Conservation (phyloP, 2,329 filamentous ascomycete genomes). For the Acrodontium crateriforme region DNA sequence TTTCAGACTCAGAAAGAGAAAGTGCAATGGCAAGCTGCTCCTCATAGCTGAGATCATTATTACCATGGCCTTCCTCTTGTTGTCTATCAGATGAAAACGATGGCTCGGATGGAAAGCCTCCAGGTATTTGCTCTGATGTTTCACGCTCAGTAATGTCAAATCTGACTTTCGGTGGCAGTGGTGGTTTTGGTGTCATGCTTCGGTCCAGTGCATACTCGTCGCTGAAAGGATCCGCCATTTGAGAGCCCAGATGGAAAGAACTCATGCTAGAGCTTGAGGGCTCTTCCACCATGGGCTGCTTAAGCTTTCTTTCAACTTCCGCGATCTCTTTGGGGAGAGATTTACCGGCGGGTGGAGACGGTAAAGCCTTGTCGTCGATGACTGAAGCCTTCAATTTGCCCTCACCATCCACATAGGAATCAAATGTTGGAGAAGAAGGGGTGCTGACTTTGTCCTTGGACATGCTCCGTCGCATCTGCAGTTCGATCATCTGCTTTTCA, state of each 20-base stretch:
- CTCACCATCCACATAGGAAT: slow-evolving; percentile 19
- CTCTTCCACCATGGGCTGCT: slow-evolving; percentile 9
- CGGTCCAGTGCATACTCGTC: slow-evolving; percentile 26
- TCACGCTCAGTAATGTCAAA: slow-evolving; percentile 13
- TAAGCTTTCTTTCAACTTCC: slow-evolving; percentile 12
- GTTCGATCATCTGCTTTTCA: slow-evolving; percentile 21
- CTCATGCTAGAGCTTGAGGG: slow-evolving; percentile 9
- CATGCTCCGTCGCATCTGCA: slow-evolving; percentile 16
- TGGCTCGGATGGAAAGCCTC: slow-evolving; percentile 6
- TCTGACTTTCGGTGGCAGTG: slow-evolving; percentile 30
- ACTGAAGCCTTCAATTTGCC: slow-evolving; percentile 15
- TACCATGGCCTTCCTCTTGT: slow-evolving; percentile 3
- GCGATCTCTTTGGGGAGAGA: slow-evolving; percentile 8
- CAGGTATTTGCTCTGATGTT: slow-evolving; percentile 7
- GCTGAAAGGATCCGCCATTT: slow-evolving; percentile 31
- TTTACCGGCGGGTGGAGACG: slow-evolving; percentile 8
- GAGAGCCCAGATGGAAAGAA: slow-evolving; percentile 28
- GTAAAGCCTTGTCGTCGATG: slow-evolving; percentile 7
- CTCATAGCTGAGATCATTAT: slow-evolving; percentile 19
- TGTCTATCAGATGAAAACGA: slow-evolving; percentile 1
- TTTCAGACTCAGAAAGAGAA: slow-evolving; percentile 22
- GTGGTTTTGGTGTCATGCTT: slow-evolving; percentile 27
- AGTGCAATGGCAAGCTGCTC: slow-evolving; percentile 24
- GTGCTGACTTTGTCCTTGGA: slow-evolving; percentile 6
- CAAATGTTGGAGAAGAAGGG: slow-evolving; percentile 17